Base-by-base conservation (phyloP, 176 grass and related monocot species). In the Panicum miliaceum region DNA sequence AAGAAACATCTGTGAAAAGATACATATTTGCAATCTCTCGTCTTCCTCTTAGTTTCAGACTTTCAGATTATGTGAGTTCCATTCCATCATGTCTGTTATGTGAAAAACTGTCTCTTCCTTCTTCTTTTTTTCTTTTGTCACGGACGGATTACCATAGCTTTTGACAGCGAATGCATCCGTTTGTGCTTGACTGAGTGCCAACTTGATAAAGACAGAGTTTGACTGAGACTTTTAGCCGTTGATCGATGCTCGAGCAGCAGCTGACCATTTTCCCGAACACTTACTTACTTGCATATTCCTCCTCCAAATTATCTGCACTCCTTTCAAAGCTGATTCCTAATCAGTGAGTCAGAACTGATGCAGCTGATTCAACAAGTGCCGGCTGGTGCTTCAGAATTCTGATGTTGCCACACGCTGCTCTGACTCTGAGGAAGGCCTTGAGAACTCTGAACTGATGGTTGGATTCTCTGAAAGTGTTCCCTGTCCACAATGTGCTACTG, bases 141-240 rank as follows among this genome's bases (percentile, higher is more conserved):
- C 20, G 1, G 25, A 37, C 48, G 41, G 14, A 22, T 47, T 71
- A 29, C 26, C 41, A 13, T 29, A 29, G 14, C 45, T 62, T 34
- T 27, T 34, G 34, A 78, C 64, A 42, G 42, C 38, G 63, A 35
- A n/a, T 46, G 40, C 71, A 26, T 75, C 40, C 46, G 56, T 62
- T 11, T 64, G 7, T 60, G 26, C 57, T 62, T 45, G 75, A 45
- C 57, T 7, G 34, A 34, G 2, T n/a, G 86, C 50, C 73, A 70
- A 52, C 34, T 19, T 19, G 57, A 84, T 22, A 73, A 25, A 53
- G 81, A 79, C 66, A 20, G 8, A 65, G n/a, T 48, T 71, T 77
- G 86, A 63, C 80, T 5, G 0, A 34, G 34, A 37, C 42, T 88
- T 54, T 50, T 26, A 53, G 6, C 43, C 46, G 50, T 70, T 48